Conservation (phyloP, 2,329 filamentous ascomycete genomes). For the Xylariaceae sp. region DNA sequence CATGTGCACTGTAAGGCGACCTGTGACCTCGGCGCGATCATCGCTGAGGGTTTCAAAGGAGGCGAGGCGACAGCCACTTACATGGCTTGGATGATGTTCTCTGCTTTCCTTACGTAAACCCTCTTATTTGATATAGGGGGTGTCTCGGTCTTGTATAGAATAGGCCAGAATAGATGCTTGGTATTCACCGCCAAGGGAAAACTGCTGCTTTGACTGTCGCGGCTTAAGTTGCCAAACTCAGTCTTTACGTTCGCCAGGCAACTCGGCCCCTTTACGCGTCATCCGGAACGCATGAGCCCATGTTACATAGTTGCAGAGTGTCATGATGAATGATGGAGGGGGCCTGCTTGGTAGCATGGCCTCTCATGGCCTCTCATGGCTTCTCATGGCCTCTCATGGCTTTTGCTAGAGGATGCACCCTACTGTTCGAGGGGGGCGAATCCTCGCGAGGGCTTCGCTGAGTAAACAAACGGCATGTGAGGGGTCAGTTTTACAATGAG, state of each 20-base stretch:
- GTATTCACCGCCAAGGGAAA: not conserved
- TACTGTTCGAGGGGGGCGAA: not conserved
- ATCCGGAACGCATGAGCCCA: not conserved
- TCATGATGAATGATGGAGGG: not conserved
- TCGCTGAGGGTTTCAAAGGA: conserved; percentile 10
- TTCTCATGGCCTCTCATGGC: not conserved
- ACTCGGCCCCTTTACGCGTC: not conserved
- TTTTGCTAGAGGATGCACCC: not conserved
- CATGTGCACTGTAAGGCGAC: conserved; percentile 16
- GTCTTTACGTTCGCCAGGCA: not conserved
- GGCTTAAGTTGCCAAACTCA: not conserved
- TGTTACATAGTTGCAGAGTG: not conserved
- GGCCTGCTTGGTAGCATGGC: not conserved
- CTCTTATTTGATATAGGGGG: not conserved
- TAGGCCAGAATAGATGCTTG: not conserved
- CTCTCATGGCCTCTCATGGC: not conserved
- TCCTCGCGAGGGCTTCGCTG: not conserved
- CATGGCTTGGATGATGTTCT: conserved; percentile 6
- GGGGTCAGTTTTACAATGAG: conserved; percentile 1
- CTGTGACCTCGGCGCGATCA: conserved; percentile 16
- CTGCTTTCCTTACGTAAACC: conserved; percentile 13
- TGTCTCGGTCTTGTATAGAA: conserved; percentile 1
- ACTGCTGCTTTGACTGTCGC: not conserved
- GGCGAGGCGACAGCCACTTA: conserved; percentile 7
- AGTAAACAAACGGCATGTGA: not conserved